These are phyloP conservation scores for Castanopsis chinensis DNA, from an alignment of 306 rosid genomes.

Conservation along the genomic window DNA sequence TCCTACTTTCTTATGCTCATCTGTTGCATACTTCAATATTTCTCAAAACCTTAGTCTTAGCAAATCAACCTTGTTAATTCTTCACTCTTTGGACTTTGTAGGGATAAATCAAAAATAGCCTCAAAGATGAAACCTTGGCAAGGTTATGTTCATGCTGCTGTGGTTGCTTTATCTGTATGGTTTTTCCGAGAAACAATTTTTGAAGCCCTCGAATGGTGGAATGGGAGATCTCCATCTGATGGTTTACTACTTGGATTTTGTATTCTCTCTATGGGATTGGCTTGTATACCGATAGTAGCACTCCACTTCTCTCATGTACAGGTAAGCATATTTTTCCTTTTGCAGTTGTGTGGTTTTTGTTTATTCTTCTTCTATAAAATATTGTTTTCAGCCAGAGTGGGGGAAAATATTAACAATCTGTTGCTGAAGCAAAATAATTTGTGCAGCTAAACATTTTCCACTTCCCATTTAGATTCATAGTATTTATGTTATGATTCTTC, in stretches of 20 bases:
- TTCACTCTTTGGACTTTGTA: slow-evolving; percentile 36
- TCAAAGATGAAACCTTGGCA: slow-evolving; percentile 94
- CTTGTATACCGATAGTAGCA: slow-evolving; percentile 92
- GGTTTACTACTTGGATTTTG: slow-evolving; percentile 90
- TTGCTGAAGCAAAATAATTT: background rate
- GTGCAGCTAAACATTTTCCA: background rate
- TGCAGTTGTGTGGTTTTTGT: background rate
- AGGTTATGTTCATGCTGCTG: slow-evolving; percentile 83
- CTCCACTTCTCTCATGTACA: slow-evolving; percentile 85
- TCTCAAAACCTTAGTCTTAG: slow-evolving; percentile 11
- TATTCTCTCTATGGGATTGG: slow-evolving; percentile 78
- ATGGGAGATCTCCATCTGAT: slow-evolving; percentile 92
- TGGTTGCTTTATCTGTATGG: slow-evolving; percentile 92
- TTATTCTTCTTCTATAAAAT: slow-evolving; percentile 3
- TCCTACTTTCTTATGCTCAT: too few relatives aligned
- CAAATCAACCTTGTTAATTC: slow-evolving; percentile 19
- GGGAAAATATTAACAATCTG: too few relatives aligned
- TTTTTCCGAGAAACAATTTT: slow-evolving; percentile 91
- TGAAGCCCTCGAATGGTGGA: slow-evolving; percentile 94
- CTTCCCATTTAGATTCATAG: too few relatives aligned
- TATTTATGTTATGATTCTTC: too few relatives aligned
- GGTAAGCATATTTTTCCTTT: slow-evolving; percentile 45
- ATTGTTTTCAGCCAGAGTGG: background rate
- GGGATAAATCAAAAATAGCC: slow-evolving; percentile 77
- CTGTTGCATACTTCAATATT: slow-evolving; percentile 9